Evolutionary conservation across 805 yeast genomes (phyloP).

Genomic region (Candida odintsovae): DNA sequence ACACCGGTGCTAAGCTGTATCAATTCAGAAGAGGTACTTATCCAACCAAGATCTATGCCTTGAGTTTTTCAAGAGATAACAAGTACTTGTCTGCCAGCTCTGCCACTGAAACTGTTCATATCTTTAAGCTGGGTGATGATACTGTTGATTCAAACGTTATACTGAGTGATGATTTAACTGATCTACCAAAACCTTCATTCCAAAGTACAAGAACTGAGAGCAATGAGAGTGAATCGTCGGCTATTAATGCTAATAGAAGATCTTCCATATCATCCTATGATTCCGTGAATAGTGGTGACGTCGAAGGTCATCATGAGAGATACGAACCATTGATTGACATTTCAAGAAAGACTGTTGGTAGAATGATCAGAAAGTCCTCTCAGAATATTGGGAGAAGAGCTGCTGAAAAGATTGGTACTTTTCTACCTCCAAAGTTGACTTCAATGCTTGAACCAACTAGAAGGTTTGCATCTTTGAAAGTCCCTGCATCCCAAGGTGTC

Average conservation of each 20-base stretch:
- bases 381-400: slow-evolving; percentile 74
- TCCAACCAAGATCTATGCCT: slow-evolving; percentile 71
- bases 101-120: slow-evolving; percentile 88
- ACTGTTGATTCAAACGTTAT: slow-evolving; percentile 6
- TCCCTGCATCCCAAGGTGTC: slow-evolving; percentile 46
- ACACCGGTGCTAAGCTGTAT: slow-evolving; percentile 54
- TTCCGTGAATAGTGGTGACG: slow-evolving; percentile 18
- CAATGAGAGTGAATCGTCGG: slow-evolving; percentile 16
- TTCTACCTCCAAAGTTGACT: slow-evolving; percentile 71
- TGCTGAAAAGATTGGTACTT: slow-evolving; percentile 86
- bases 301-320: slow-evolving; percentile 10
- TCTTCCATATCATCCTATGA: slow-evolving; percentile 23
- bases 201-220: slow-evolving; percentile 13
- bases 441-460: slow-evolving; percentile 85
- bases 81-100: slow-evolving; percentile 75
- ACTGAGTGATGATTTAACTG: slow-evolving; percentile 5
- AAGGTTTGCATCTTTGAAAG: slow-evolving; percentile 84
- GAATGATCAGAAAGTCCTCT: slow-evolving; percentile 72
- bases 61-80: slow-evolving; percentile 69
- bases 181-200: slow-evolving; percentile 7
- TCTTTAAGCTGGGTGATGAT: slow-evolving; percentile 59
- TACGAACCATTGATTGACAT: slow-evolving; percentile 65
- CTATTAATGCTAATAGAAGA: slow-evolving; percentile 11
- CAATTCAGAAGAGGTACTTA: slow-evolving; percentile 82
- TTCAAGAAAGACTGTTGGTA: slow-evolving; percentile 64